Percentiles rank a stretch among this genome's conserved stretches.
Conservation (phyloP, 2,329 filamentous ascomycete genomes). For the Clonostachys rhizophaga region DNA sequence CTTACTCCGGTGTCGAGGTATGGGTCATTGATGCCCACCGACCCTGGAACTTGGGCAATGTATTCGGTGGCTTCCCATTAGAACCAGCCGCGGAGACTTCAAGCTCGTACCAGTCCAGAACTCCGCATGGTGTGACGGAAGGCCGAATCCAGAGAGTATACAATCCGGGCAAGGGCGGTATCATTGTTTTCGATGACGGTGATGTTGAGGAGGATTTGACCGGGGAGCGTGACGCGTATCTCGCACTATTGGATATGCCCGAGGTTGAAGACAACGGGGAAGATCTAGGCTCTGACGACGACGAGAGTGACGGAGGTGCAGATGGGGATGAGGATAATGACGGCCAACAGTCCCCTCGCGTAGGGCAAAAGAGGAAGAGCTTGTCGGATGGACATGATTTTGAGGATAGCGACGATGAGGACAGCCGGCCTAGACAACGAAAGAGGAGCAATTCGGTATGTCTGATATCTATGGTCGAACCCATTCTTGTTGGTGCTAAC, state of each 20-base stretch:
- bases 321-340: constrained; percentile 33
- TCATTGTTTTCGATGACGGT: constrained; percentile 93
- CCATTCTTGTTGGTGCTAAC: constrained; percentile 1
- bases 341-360: constrained; percentile 27
- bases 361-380: constrained; percentile 73
- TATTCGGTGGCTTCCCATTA: constrained; percentile 72
- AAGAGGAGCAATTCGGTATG: constrained; percentile 84
- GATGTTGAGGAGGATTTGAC: constrained; percentile 83
- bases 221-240: constrained; percentile 75
- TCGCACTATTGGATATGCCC: constrained; percentile 85
- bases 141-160: constrained; percentile 71
- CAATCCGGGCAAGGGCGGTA: constrained; percentile 74
- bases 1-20: constrained; percentile 82
- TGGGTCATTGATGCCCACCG: constrained; percentile 91
- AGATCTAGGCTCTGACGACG: constrained; percentile 52
- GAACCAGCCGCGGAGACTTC: constrained; percentile 44
- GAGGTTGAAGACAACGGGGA: constrained; percentile 75
- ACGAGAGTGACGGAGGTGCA: constrained; percentile 54
- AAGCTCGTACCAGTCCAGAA: constrained; percentile 41
- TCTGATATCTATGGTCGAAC: background rate
- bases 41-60: constrained; percentile 91
- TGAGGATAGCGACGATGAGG: constrained; percentile 68
- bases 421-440: constrained; percentile 71
- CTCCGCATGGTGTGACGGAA: constrained; percentile 62
- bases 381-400: constrained; percentile 69